Base-by-base conservation (phyloP, 2,329 filamentous ascomycete species). In the Scytalidium sp. region DNA sequence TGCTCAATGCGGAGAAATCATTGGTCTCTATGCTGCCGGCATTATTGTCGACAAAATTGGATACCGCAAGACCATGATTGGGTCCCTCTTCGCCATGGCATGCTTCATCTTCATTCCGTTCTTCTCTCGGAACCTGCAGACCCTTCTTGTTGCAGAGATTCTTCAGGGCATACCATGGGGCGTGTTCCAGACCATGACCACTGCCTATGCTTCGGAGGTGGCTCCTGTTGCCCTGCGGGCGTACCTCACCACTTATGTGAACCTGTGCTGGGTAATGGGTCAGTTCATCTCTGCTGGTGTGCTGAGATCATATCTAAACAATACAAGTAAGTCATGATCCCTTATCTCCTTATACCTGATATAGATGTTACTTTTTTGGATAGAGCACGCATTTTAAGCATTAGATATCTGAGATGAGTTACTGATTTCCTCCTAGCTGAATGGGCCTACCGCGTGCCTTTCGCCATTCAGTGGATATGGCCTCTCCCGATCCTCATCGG, bases 221-320 rank as follows among this genome's bases (percentile, higher is more conserved):
- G 76, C 74, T 47, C 75, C 75, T 2, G 71, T 76, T 23, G 72
- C 73, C 19, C 63, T 79, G 7, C 70, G 75, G 46, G 74, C 71
- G 15, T 78, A 77, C 54, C 64, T 78, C 42, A 77, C 74, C 0
- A 75, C 74, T 1, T 77, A 75, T 44, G 72, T 75, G 51, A 75
- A 75, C 57, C 70, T 75, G 57, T 77, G 75, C 67, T 79, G 75
- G 75, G 74, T 23, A 9, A 50, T 75, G 4, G 73, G 73, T n/a
- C 72, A 75, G 49, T 56, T 75, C 41, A 71, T 75, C 45, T 71
- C 71, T n/a, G 66, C 74, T 22, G 72, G 72, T 7, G 70, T 74
- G 6, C 71, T 75, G 46, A 69, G 67, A 54, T 59, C 65, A 7
- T 70, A 74, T 65, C 54, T 74, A 20, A 57, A 62, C 32, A 64